A percentile compares a stretch with the other conserved stretches of the same genome.
Evolutionary conservation across 306 rosid genomes (phyloP).

Genomic region (Castanea crenata): DNA sequence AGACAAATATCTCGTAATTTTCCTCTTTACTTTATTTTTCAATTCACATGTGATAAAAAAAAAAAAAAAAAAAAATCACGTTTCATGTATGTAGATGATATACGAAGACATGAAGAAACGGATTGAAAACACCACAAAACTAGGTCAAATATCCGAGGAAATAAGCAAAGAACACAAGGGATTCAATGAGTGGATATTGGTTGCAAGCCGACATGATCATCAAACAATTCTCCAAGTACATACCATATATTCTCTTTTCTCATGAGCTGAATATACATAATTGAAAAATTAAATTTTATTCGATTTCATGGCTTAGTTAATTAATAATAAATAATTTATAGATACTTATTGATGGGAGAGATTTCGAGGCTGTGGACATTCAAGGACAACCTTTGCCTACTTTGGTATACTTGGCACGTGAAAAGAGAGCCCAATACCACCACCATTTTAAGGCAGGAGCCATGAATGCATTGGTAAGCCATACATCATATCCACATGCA

Average conservation of each 20-base stretch:
- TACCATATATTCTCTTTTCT: neutral
- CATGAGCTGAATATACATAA: neutral
- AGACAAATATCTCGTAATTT: neutral
- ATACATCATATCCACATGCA: neutral
- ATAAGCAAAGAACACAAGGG: neutral
- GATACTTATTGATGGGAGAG: neutral
- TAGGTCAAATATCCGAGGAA: neutral
- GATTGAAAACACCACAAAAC: neutral
- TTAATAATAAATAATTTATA: neutral
- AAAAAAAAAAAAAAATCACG: neutral
- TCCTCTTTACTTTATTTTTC: neutral
- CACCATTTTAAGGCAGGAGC: slow-evolving; percentile 14
- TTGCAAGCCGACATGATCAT: neutral
- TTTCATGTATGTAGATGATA: neutral
- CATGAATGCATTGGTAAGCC: slow-evolving; percentile 5
- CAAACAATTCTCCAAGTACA: neutral
- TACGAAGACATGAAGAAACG: neutral
- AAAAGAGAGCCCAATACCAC: neutral
- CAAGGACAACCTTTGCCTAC: slow-evolving; percentile 2
- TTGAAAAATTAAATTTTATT: neutral
- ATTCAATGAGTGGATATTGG: neutral
- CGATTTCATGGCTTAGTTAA: neutral
- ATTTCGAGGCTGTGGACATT: neutral
- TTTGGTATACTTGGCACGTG: slow-evolving; percentile 1
- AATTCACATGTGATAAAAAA: neutral